Evolutionary conservation across 345 rosid species (phyloP).

Genomic region (Populus euphratica): DNA sequence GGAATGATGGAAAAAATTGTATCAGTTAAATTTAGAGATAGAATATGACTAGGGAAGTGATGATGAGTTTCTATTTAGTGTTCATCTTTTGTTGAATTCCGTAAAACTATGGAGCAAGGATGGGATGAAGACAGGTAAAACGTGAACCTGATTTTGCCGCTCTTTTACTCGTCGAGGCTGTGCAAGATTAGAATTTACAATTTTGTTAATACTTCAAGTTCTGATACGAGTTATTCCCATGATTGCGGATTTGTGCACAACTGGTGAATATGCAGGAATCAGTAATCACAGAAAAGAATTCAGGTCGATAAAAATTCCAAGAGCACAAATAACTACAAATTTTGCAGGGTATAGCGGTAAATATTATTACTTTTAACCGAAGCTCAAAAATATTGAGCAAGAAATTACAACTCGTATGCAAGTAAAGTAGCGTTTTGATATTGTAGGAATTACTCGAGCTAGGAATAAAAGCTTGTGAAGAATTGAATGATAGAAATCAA

Average conservation of each 20-base stretch:
- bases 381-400: conserved; percentile 21
- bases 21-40: not conserved
- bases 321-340: not conserved
- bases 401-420: conserved; percentile 9
- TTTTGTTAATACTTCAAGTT: not conserved
- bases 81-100: not conserved
- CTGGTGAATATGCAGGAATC: not conserved
- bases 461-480: not conserved
- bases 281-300: not conserved
- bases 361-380: not conserved
- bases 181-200: not conserved
- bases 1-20: not conserved
- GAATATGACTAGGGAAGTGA: not conserved
- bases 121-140: not conserved
- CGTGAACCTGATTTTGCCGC: not conserved
- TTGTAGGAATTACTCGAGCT: not conserved
- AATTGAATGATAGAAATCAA: not conserved
- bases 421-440: not conserved
- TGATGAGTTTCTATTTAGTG: not conserved
- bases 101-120: not conserved
- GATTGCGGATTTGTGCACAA: not conserved
- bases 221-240: not conserved
- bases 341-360: not conserved
- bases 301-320: not conserved
- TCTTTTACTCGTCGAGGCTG: not conserved